A percentile compares a stretch with the other conserved stretches of the same genome.
Evolutionary conservation across 2,329 filamentous ascomycete genomes (phyloP).

Genomic region (Arthrobotrys megalospora): DNA sequence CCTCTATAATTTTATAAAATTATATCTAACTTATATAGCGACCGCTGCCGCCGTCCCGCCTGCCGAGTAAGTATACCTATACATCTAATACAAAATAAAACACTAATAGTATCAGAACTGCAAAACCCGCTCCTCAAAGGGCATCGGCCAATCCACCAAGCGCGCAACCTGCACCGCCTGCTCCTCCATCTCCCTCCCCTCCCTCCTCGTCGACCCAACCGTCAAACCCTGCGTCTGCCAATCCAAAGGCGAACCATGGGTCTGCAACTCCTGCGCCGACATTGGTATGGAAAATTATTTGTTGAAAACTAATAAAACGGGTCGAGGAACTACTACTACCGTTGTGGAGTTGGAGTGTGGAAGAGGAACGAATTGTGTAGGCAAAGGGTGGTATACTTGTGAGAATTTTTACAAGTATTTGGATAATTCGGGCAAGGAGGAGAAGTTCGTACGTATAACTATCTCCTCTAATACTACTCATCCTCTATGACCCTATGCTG

Average conservation of each 20-base stretch:
- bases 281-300: slow-evolving; percentile 59
- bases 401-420: slow-evolving; percentile 59
- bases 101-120: slow-evolving; percentile 40
- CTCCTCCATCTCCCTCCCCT: slow-evolving; percentile 45
- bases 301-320: slow-evolving; percentile 45
- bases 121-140: slow-evolving; percentile 45
- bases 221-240: slow-evolving; percentile 51
- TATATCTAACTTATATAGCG: slow-evolving; percentile 23
- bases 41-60: slow-evolving; percentile 48
- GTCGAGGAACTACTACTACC: slow-evolving; percentile 30
- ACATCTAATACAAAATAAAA: not conserved
- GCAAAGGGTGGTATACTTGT: slow-evolving; percentile 58
- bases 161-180: slow-evolving; percentile 49
- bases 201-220: slow-evolving; percentile 53
- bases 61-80: slow-evolving; percentile 34
- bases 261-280: slow-evolving; percentile 47
- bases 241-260: slow-evolving; percentile 57
- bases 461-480: not conserved
- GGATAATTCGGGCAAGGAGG: slow-evolving; percentile 54
- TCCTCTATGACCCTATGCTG: too few relatives aligned
- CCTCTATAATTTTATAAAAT: not conserved
- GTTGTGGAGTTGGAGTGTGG: slow-evolving; percentile 54
- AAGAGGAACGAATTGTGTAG: slow-evolving; percentile 44
- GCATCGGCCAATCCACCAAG: slow-evolving; percentile 48
- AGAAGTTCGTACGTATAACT: slow-evolving; percentile 49